Base-by-base conservation (phyloP, 176 grass and related monocot genomes). In the Raddia guianensis region DNA sequence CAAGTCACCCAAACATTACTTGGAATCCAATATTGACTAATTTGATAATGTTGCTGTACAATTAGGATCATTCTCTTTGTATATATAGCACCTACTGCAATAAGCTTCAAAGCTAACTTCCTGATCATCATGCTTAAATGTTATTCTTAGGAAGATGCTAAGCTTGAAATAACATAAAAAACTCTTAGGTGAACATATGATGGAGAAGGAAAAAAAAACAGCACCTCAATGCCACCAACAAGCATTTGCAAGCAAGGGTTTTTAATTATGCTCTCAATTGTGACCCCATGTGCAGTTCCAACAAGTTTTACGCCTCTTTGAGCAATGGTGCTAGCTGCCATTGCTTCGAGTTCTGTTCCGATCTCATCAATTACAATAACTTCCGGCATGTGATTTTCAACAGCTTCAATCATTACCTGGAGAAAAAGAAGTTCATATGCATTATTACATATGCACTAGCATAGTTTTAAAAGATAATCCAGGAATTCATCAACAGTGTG, bases 301-400 rank as follows among this genome's bases (percentile, higher is more conserved):
- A 98, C 96, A 77, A 98, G 92, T 79, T 98, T 92, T 81, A 98
- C 90, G 0, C 96, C 96, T 89, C 96, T 98, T 82, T 95, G 96
- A 79, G 96, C 96, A 87, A 98, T 98, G 19, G 96, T 98, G 82
- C 90, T 98, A 47, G 96, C 96, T 76, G 96, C 96, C 86, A 84
- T 84, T 73, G 96, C 96, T 89, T 98, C 92, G 60, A 88, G 96
- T 86, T 98, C 96, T 50, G 96, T 98, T 48, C 96, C 92, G 70
- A 98, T 98, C 81, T 98, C 96, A 91, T 98, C 95, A 34, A 98
- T 98, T 35, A 98, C 90, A 80, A 98, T 98, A 49, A 98, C 96
- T 89, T 98, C 96, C 0, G 96, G 96, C 96, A 98, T 98, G 83
- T 98, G 96, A 84, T 98, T 98, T 86, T 98, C 96, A 75, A 98